phyloP scores from a whole-genome alignment of 1,284 basidiomycete genomes.

The Cryptococcus maquisensis region DNA sequence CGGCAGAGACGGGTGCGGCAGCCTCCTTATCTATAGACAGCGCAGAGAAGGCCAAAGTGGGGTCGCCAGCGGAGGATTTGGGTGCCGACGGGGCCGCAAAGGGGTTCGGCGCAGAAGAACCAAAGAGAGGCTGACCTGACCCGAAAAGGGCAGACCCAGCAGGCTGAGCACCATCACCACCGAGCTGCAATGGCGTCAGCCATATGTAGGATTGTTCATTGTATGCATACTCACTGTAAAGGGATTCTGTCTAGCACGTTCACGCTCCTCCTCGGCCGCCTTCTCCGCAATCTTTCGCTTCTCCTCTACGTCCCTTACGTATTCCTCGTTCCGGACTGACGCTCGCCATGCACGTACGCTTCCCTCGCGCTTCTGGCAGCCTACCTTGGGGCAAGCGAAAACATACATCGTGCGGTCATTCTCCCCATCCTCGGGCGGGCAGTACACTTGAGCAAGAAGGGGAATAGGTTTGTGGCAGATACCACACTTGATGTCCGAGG shows the following conservation, averaged over 20 bases:
- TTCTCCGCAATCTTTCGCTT: conserved; percentile 36
- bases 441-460: conserved; percentile 48
- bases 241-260: conserved; percentile 43
- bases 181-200: conserved; percentile 2
- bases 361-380: conserved; percentile 43
- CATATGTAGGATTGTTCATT: neutral
- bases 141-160: conserved; percentile 29
- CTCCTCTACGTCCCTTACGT: conserved; percentile 42
- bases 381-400: conserved; percentile 40
- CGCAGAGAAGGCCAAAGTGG: conserved; percentile 21
- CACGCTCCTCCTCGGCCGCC: conserved; percentile 30
- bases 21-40: conserved; percentile 13
- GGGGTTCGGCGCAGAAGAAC: conserved; percentile 16
- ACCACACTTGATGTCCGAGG: conserved; percentile 33
- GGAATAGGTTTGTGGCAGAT: conserved; percentile 41
- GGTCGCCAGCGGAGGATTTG: too few species aligned
- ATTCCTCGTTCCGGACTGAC: conserved; percentile 46
- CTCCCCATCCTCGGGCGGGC: conserved; percentile 47
- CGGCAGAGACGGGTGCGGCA: conserved; percentile 1
- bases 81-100: conserved; percentile 15
- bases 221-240: conserved; percentile 35
- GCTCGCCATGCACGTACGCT: conserved; percentile 47
- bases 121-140: conserved; percentile 29
- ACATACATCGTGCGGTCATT: conserved; percentile 49
- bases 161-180: conserved; percentile 5